phyloP scores from a whole-genome alignment of 2,329 filamentous ascomycete genomes.

The Paracoccidioides lutzii region DNA sequence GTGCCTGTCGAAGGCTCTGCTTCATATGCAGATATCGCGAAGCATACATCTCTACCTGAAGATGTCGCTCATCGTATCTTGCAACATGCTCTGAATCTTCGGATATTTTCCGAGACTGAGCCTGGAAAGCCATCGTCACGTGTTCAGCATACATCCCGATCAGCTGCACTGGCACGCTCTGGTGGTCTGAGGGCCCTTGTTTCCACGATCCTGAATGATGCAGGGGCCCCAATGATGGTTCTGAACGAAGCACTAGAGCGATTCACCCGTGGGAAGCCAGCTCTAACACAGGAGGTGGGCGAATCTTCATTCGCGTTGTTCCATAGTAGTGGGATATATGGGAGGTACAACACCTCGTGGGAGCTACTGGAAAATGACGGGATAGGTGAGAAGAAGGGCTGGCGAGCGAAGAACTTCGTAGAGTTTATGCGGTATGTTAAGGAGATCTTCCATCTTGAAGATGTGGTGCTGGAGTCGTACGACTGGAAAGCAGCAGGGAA shows the following conservation, averaged over 20 bases:
- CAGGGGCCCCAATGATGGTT: constrained; percentile 4
- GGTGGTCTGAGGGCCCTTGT: constrained; percentile 2
- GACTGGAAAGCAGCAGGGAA: constrained; percentile 8
- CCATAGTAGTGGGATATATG: constrained; percentile 3
- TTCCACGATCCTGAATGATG: constrained; percentile 6
- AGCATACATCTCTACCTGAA: constrained; percentile 25
- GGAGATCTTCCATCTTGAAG: constrained; percentile 6
- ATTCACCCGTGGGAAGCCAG: constrained; percentile 4
- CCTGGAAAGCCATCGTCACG: constrained; percentile 3
- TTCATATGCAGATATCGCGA: constrained; percentile 31
- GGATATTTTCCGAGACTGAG: constrained; percentile 19
- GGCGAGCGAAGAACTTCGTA: neutral
- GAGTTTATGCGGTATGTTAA: constrained; percentile 6
- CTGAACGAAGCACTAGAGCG: constrained; percentile 6
- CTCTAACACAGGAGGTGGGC: constrained; percentile 5
- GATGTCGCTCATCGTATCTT: constrained; percentile 30
- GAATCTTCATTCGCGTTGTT: constrained; percentile 1
- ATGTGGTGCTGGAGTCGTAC: constrained; percentile 5
- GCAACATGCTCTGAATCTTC: constrained; percentile 28
- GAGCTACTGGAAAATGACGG: constrained; percentile 23
- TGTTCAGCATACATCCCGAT: constrained; percentile 6
- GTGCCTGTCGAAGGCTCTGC: constrained; percentile 38
- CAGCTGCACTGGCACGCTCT: constrained; percentile 5
- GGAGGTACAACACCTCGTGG: constrained; percentile 14
- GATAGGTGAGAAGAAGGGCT: constrained; percentile 10